Evolutionary conservation across 2,329 filamentous ascomycete genomes (phyloP).

Genomic region (Fusarium albidum): DNA sequence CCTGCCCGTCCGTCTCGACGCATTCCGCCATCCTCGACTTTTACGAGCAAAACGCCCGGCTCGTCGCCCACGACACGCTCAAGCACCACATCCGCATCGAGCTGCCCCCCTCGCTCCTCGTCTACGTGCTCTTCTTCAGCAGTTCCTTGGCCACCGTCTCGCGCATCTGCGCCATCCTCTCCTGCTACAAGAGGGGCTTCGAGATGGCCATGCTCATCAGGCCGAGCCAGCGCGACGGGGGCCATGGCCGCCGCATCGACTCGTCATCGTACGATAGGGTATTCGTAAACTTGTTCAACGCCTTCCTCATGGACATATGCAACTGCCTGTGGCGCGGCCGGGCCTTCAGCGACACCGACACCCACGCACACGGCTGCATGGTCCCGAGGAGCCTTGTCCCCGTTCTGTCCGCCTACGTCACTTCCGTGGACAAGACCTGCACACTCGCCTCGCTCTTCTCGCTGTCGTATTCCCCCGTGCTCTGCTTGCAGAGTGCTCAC

Average conservation of each 20-base stretch:
- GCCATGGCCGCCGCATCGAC: slow-evolving; percentile 41
- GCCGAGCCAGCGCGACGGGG: slow-evolving; percentile 39
- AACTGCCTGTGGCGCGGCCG: slow-evolving; percentile 82
- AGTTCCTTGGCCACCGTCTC: slow-evolving; percentile 70
- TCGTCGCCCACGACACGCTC: slow-evolving; percentile 61
- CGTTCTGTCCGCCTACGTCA: slow-evolving; percentile 57
- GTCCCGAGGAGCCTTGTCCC: slow-evolving; percentile 55
- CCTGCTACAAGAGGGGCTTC: slow-evolving; percentile 77
- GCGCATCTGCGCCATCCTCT: slow-evolving; percentile 73
- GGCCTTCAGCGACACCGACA: slow-evolving; percentile 72
- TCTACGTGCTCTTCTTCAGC: slow-evolving; percentile 77
- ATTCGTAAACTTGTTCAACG: slow-evolving; percentile 78
- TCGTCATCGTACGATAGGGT: slow-evolving; percentile 60
- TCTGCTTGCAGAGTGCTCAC: slow-evolving; percentile 64
- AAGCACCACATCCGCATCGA: slow-evolving; percentile 69
- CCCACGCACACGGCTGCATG: slow-evolving; percentile 67
- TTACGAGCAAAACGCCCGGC: slow-evolving; percentile 67
- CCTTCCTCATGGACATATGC: slow-evolving; percentile 86
- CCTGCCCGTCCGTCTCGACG: slow-evolving; percentile 51
- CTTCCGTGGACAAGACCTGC: slow-evolving; percentile 55
- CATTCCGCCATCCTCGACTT: slow-evolving; percentile 72
- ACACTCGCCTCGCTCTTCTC: slow-evolving; percentile 61
- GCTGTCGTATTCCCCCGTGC: slow-evolving; percentile 65
- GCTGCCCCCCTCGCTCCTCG: slow-evolving; percentile 71
- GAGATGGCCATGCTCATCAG: slow-evolving; percentile 66